Evolutionary conservation across 2,329 filamentous ascomycete genomes (phyloP).

Genomic region (Aspergillus vadensis): DNA sequence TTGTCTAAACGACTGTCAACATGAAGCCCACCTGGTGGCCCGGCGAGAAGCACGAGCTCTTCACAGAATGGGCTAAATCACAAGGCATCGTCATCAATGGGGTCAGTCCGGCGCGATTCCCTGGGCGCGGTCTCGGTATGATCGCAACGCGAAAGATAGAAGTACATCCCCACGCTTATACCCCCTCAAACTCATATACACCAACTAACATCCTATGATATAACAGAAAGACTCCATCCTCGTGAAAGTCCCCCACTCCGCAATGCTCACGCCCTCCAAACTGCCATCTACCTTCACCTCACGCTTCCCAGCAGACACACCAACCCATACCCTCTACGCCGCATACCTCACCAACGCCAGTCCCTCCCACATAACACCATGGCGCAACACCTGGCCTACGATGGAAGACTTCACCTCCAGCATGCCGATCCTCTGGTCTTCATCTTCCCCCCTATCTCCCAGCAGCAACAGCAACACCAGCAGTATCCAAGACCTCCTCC

Average conservation of each 20-base stretch:
- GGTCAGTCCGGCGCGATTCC: constrained; percentile 66
- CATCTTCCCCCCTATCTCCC: constrained; percentile 32
- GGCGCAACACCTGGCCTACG: constrained; percentile 69
- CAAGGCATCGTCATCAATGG: constrained; percentile 69
- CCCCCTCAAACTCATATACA: neutral
- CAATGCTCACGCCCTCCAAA: constrained; percentile 66
- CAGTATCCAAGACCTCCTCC: constrained; percentile 25
- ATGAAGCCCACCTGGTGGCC: constrained; percentile 37
- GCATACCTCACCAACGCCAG: constrained; percentile 60
- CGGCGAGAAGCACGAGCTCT: constrained; percentile 50
- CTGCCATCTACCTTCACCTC: constrained; percentile 57
- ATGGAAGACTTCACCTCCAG: constrained; percentile 59
- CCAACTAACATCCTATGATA: neutral
- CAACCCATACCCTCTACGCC: constrained; percentile 73
- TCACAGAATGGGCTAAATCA: constrained; percentile 67
- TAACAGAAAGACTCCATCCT: constrained; percentile 60
- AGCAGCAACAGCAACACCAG: neutral
- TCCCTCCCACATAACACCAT: constrained; percentile 52
- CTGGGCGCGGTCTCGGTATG: constrained; percentile 76
- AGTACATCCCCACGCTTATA: constrained; percentile 46
- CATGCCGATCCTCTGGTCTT: constrained; percentile 60
- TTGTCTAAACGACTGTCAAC: constrained; percentile 4
- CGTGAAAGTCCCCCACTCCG: constrained; percentile 64
- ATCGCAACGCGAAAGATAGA: constrained; percentile 68
- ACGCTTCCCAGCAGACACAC: constrained; percentile 56